Evolutionary conservation across 2,329 filamentous ascomycete species (phyloP), one percentile per base, ranked within the genome.

Genomic region (Clarireedia sp.): DNA sequence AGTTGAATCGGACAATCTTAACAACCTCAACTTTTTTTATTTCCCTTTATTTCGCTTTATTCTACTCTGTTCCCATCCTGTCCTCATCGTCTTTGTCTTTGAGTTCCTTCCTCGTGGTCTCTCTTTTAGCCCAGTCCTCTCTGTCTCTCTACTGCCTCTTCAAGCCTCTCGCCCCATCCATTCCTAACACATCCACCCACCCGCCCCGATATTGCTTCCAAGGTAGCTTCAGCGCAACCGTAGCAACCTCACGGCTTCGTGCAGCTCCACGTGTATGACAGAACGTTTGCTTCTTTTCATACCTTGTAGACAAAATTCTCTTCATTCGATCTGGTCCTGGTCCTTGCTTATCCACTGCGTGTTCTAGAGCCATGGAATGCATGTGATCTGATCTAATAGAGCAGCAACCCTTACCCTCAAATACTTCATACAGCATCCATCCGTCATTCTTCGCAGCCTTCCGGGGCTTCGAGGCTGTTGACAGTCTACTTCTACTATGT

Each of bases 401-500:
- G 46, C 56, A 52, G 45, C 50, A n/a, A 48, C 21, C 51, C 26
- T 29, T 44, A 41, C 44, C 44, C 59, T 58, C 46, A 58, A 55
- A 58, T 57, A 60, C 57, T 41, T 54, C 24, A 51, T 24, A 29
- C 40, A 53, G 48, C 54, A 56, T 49, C 51, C 50, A 37, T 54
- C 37, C 45, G 24, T 43, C 16, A 43, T 62, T 59, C 41, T 56
- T 62, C 59, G 48, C 55, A 60, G 61, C 62, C 60, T 59, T 45
- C 44, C 54, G 60, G 55, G 62, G 59, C 59, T 64, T 59, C 57
- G 61, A 58, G 59, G 55, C 60, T 63, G 59, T 59, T 59, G 62
- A 48, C 60, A 62, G 61, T 59, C 55, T 61, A 68, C 59, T 57
- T 59, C 55, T 61, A 68, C 59, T 57, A 68, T 68, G 66, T 68